These are phyloP conservation scores for Aspergillus glaucus DNA, from an alignment of 2,329 filamentous ascomycete species.

Conservation along the genomic window DNA sequence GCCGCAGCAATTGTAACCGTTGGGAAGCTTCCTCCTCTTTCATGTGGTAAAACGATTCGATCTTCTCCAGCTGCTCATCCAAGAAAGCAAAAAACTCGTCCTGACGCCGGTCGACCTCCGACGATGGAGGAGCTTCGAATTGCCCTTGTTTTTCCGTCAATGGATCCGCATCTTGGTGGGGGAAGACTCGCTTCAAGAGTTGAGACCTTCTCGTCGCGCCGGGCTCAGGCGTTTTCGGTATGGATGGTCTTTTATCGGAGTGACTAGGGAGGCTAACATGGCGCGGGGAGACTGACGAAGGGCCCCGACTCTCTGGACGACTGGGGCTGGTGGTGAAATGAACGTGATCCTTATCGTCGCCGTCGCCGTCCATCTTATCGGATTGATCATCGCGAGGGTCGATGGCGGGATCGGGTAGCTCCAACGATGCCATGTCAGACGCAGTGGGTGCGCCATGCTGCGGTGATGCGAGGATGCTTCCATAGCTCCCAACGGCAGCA, in stretches of 20 bases:
- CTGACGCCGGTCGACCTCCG: conserved; percentile 65
- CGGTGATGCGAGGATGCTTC: conserved; percentile 57
- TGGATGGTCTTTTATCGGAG: conserved; percentile 10
- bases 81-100: conserved; percentile 84
- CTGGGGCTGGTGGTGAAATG: background rate
- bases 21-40: conserved; percentile 82
- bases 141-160: conserved; percentile 44
- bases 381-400: conserved; percentile 31
- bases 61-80: conserved; percentile 79
- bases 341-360: conserved; percentile 3
- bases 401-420: conserved; percentile 58
- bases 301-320: conserved; percentile 6
- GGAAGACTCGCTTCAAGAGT: conserved; percentile 37
- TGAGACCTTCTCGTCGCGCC: conserved; percentile 17
- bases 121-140: conserved; percentile 45
- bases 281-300: background rate
- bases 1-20: conserved; percentile 63
- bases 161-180: conserved; percentile 30
- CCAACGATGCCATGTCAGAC: conserved; percentile 45
- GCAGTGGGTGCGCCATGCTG: conserved; percentile 32
- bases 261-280: conserved; percentile 9
- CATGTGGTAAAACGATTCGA: conserved; percentile 78
- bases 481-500: conserved; percentile 48
- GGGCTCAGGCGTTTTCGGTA: conserved; percentile 2
- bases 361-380: background rate